Evolutionary conservation across 768 basidiomycete species (phyloP), one percentile per base, ranked within the genome.

Genomic region (Rhodotorula babjevae): DNA sequence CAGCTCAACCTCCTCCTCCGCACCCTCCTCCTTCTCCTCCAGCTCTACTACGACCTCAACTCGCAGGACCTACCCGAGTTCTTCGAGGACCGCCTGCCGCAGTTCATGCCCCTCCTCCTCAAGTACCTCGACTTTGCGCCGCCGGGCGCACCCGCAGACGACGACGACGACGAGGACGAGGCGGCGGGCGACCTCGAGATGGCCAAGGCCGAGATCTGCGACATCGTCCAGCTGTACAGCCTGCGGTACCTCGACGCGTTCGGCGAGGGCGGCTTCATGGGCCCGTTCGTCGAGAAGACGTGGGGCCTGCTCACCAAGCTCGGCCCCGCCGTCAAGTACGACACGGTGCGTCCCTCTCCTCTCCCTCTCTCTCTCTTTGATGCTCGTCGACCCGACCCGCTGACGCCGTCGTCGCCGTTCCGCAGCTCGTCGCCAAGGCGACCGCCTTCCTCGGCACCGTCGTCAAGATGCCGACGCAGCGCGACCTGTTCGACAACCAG

Each of bases 21-120:
- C 73, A 85, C 86, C 0, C 88, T 91, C 85, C 86, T 88, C 29
- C 84, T 93, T 14, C 84, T 96, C 25, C 84, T 90, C 27, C 90
- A 94, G 49, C 87, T 98, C 36, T 98, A 89, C 83, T 90, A 93
- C 78, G 96, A 98, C 81, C 87, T 99, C 74, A 93, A 90, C 4
- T 91, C 90, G 76, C 95, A 98, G 75, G 96, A 99, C 82, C 84
- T 98, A 27, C 96, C 94, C 9, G 92, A 93, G 23, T 89, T 88
- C 75, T 88, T 99, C 77, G 96, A 99, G 80, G 96, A 98, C 78
- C 84, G 87, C 40, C 87, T 93, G 69, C 83, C 85, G 29, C 86
- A 89, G 71, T 96, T 95, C 80, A 96, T 97, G 81, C 88, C 85
- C 8, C 88, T 87, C 83, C 90, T 97, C 79, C 87, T 92, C 70